phyloP scores from a whole-genome alignment of 352 stramenopile genomes.

The Phytophthora uliginosa region DNA sequence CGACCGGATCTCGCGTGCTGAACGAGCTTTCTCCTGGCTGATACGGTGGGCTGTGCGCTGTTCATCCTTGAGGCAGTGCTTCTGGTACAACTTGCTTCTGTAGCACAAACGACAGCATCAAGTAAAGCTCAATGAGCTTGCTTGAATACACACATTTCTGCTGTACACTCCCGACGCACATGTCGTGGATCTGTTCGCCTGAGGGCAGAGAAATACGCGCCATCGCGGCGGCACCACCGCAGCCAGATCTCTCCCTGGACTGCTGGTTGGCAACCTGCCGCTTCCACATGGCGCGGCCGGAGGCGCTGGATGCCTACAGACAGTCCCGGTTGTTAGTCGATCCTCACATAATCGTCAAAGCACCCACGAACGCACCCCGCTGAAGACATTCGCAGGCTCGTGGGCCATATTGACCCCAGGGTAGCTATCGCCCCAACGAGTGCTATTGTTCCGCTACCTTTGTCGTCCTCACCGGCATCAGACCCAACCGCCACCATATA shows the following conservation, averaged over 20 bases:
- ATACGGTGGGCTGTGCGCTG: constrained; percentile 68
- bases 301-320: constrained; percentile 58
- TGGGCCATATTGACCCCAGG: constrained; percentile 23
- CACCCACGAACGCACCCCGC: constrained; percentile 32
- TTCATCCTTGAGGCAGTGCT: constrained; percentile 72
- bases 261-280: constrained; percentile 53
- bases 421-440: constrained; percentile 11
- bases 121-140: not conserved
- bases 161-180: constrained; percentile 39
- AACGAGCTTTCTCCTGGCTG: constrained; percentile 50
- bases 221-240: constrained; percentile 19
- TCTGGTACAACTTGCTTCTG: constrained; percentile 78
- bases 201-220: constrained; percentile 68
- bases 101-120: not conserved
- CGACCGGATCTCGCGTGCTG: constrained; percentile 31
- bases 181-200: constrained; percentile 80
- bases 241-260: constrained; percentile 23
- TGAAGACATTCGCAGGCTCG: constrained; percentile 40
- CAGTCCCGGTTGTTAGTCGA: constrained; percentile 6
- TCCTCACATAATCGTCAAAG: not conserved
- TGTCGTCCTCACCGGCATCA: constrained; percentile 11
- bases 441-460: not conserved
- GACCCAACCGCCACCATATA: constrained; percentile 15
- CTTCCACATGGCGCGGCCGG: constrained; percentile 78
- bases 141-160: not conserved